Base-by-base conservation (phyloP, 345 rosid species). In the Ceriops tagal region DNA sequence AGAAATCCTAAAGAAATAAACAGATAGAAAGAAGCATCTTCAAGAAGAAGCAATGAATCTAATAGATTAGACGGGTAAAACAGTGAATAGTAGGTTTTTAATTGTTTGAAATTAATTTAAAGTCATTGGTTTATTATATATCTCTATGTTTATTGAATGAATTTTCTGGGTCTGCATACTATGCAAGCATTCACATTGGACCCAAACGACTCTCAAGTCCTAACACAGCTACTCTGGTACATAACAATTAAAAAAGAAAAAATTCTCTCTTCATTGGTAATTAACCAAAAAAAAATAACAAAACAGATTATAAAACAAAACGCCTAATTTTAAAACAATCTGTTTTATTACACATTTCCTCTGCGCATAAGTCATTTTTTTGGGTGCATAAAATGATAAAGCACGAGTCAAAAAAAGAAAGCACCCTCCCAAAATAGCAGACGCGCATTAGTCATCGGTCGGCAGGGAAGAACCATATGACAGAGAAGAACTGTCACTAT, bases 361-460 rank as follows among this genome's bases (percentile, higher is more conserved):
- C 55, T 5, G 34, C 10, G 10, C 16, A 8, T 5, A 4, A 7
- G 77, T 77, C 62, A 73, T 80, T 80, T 32, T 32, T 31, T 31
- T 34, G 7, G 37, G 37, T 34, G 37, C 37, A 34, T 34, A 34
- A 34, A 34, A 34, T 34, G 37, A 34, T 34, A 34, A 34, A 8
- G 1, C 9, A 8, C 7, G 37, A 34, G 37, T 34, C 37, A 7
- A 34, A 34, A 34, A 34, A 8, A 7, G 37, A 34, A 34, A 7
- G 37, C 37, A 10, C 37, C 37, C 9, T 34, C 1, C 2, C 37
- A 34, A 34, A 34, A 7, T 7, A 34, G 9, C 37, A 34, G 9
- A 7, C 9, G 26, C 60, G 53, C 39, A 34, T 71, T 71, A 74
- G 77, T 77, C 62, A 77, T 77, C 73, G 71, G 65, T 58, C 51